Percentiles rank a stretch among this genome's conserved stretches.
Conservation (phyloP, 108 stramenopile genomes). For the Skeletonema tropicum region DNA sequence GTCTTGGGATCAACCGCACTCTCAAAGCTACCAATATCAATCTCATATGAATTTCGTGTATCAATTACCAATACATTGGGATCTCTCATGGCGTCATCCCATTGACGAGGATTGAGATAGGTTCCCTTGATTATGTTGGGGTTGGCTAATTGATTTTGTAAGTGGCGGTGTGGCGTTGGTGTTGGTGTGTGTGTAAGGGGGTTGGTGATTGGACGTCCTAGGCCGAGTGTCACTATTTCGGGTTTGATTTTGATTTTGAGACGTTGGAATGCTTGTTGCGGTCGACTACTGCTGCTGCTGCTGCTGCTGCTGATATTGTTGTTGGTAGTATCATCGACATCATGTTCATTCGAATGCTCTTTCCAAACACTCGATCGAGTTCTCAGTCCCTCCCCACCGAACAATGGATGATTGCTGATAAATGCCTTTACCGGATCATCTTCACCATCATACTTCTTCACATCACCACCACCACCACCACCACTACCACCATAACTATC, state of each 20-base stretch:
- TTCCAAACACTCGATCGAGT: slow-evolving; percentile 39
- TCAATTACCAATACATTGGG: slow-evolving; percentile 82
- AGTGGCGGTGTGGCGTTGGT: background rate
- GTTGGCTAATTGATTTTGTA: slow-evolving; percentile 19
- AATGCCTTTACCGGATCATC: slow-evolving; percentile 41
- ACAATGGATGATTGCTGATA: slow-evolving; percentile 23
- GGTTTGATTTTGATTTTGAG: slow-evolving; percentile 73
- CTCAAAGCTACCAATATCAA: slow-evolving; percentile 80
- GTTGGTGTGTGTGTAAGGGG: no score
- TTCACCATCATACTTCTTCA: slow-evolving; percentile 7
- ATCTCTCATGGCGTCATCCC: slow-evolving; percentile 69
- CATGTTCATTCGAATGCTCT: slow-evolving; percentile 3
- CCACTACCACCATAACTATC: no score
- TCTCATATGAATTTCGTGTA: slow-evolving; percentile 83
- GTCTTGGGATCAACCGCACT: slow-evolving; percentile 80
- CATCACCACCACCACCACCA: no score
- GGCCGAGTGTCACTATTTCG: slow-evolving; percentile 80
- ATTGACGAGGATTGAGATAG: slow-evolving; percentile 47
- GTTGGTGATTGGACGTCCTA: slow-evolving; percentile 23
- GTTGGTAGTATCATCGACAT: background rate
- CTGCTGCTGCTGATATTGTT: slow-evolving; percentile 3
- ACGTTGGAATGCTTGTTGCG: slow-evolving; percentile 65
- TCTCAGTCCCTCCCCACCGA: slow-evolving; percentile 31
- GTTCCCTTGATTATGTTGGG: slow-evolving; percentile 28
- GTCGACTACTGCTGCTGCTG: slow-evolving; percentile 9